Evolutionary conservation across 202 grass and related monocot genomes (phyloP).

Genomic region (Setaria viridis): DNA sequence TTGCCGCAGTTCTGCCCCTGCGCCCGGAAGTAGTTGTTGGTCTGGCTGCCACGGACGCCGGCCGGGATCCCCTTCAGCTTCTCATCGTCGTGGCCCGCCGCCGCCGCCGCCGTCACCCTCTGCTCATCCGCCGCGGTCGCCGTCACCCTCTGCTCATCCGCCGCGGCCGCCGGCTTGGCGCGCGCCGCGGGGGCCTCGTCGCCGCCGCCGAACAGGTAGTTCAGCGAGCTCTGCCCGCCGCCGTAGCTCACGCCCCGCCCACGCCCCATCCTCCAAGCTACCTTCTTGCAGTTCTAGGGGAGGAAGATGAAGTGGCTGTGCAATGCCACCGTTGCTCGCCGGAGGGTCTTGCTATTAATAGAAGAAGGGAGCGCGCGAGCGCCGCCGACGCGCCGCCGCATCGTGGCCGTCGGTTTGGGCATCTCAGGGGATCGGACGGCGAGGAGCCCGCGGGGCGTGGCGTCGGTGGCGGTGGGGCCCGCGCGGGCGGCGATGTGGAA

Average conservation of each 20-base stretch:
- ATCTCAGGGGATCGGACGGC: neutral
- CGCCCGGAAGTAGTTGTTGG: conserved; percentile 76
- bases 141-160: conserved; percentile 16
- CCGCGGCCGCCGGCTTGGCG: conserved; percentile 12
- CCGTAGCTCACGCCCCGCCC: conserved; percentile 59
- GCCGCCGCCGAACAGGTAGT: conserved; percentile 65
- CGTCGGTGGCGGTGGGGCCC: conserved; percentile 18
- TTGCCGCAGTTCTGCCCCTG: conserved; percentile 76
- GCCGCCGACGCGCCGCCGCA: neutral
- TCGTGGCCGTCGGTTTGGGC: neutral
- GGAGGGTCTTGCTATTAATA: conserved; percentile 16
- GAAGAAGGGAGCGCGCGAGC: neutral
- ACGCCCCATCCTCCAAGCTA: conserved; percentile 11
- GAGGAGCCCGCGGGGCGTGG: neutral
- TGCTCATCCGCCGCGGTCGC: neutral
- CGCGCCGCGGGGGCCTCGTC: conserved; percentile 1
- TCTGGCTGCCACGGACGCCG: conserved; percentile 48
- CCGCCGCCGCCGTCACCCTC: neutral
- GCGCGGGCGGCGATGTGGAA: neutral
- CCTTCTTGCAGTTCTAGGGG: no score
- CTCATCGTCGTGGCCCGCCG: neutral
- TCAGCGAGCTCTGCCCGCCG: conserved; percentile 73
- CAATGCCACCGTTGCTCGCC: neutral
- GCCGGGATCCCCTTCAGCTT: conserved; percentile 54
- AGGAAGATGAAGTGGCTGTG: neutral